phyloP scores from a whole-genome alignment of 2,329 filamentous ascomycete genomes.

The Fusarium tanahbumbuense region DNA sequence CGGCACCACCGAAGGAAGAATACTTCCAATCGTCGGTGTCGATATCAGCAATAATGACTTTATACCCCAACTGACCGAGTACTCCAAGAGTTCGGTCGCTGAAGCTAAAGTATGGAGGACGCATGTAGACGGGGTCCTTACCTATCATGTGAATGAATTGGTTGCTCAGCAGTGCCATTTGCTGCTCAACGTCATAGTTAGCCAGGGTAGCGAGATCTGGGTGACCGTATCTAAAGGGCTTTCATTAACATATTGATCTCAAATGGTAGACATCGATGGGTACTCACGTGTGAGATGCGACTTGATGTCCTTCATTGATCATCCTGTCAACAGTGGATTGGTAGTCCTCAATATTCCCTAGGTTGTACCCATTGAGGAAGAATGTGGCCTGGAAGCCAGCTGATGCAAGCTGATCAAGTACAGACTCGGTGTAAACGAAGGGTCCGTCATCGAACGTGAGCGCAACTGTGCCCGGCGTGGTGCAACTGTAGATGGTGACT shows the following conservation, averaged over 20 bases:
- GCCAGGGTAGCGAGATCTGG: slow-evolving; percentile 9
- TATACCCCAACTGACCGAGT: slow-evolving; percentile 11
- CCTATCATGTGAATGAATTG: slow-evolving; percentile 12
- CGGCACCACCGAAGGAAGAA: slow-evolving; percentile 9
- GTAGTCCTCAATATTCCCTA: slow-evolving; percentile 21
- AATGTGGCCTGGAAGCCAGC: slow-evolving; percentile 16
- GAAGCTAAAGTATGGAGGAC: slow-evolving; percentile 29
- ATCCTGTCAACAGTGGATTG: slow-evolving; percentile 13
- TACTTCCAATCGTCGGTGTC: slow-evolving; percentile 27
- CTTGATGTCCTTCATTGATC: slow-evolving; percentile 16
- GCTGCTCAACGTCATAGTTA: slow-evolving; percentile 17
- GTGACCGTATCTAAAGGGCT: slow-evolving; percentile 5
- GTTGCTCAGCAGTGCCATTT: slow-evolving; percentile 11
- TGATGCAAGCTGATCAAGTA: slow-evolving; percentile 22
- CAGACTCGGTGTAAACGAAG: slow-evolving; percentile 13
- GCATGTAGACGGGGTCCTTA: slow-evolving; percentile 27
- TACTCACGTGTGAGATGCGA: slow-evolving; percentile 8
- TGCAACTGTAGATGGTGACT: slow-evolving; percentile 15
- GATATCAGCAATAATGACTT: slow-evolving; percentile 31
- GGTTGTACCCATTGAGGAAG: slow-evolving; percentile 14
- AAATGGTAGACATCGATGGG: no score
- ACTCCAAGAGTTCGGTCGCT: slow-evolving; percentile 9
- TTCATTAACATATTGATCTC: no score
- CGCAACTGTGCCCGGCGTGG: slow-evolving; percentile 8
- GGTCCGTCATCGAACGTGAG: slow-evolving; percentile 30